Percentiles rank a stretch among this genome's conserved stretches.
Evolutionary conservation across 257 asterid species (phyloP).

Genomic region (Voacanga thouarsii): DNA sequence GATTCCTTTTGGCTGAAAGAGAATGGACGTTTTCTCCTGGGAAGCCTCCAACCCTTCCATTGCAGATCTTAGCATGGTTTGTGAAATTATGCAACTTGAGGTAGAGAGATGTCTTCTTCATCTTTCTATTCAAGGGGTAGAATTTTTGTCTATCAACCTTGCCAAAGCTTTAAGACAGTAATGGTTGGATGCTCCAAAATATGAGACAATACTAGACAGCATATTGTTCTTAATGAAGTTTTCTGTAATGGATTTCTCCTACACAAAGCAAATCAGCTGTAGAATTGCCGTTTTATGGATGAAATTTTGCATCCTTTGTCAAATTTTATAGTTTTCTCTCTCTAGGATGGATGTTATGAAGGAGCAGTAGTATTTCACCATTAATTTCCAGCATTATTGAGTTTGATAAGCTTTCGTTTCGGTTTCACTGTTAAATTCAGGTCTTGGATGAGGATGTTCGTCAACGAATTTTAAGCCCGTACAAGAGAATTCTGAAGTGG

Average conservation of each 20-base stretch:
- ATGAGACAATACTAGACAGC: too few species aligned
- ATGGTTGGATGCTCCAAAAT: not conserved
- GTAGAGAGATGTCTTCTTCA: conserved; percentile 31
- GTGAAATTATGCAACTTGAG: conserved; percentile 91
- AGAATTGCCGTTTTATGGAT: too few species aligned
- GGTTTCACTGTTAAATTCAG: conserved; percentile 24
- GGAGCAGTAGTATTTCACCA: too few species aligned
- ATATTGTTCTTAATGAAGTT: not conserved
- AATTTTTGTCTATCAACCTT: not conserved
- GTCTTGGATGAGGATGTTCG: conserved; percentile 46
- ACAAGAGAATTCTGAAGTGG: conserved; percentile 66
- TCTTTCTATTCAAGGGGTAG: not conserved
- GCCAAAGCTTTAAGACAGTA: not conserved
- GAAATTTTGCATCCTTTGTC: too few species aligned
- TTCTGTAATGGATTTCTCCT: too few species aligned
- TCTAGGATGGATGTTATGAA: too few species aligned
- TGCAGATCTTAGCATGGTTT: conserved; percentile 84
- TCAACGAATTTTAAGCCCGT: conserved; percentile 50
- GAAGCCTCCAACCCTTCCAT: conserved; percentile 82
- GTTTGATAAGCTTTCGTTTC: not conserved
- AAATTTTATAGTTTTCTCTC: too few species aligned
- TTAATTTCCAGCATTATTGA: not conserved
- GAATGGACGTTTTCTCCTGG: conserved; percentile 67
- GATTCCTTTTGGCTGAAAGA: conserved; percentile 81
- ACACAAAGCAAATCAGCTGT: too few species aligned